A percentile compares a stretch with the other conserved stretches of the same genome.
Evolutionary conservation across 2,329 filamentous ascomycete genomes (phyloP).

Genomic region (Fusarium secorum): DNA sequence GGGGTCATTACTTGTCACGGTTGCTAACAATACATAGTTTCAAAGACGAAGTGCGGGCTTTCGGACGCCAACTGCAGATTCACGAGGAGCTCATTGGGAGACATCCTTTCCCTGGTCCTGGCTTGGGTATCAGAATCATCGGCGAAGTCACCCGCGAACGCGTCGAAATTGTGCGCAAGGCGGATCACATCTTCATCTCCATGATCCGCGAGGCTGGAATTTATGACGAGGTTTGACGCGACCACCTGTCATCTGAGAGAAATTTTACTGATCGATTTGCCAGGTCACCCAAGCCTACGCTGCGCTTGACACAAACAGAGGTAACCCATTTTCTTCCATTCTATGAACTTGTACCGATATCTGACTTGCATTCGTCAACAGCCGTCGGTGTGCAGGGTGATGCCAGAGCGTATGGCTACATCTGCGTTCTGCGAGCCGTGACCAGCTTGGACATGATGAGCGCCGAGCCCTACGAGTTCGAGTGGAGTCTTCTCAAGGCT

Average conservation of each 20-base stretch:
- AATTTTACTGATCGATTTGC: not conserved
- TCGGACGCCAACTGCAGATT: slow-evolving; percentile 46
- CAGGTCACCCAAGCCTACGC: slow-evolving; percentile 43
- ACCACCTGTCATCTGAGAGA: slow-evolving; percentile 1
- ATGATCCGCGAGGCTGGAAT: slow-evolving; percentile 74
- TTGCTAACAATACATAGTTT: slow-evolving; percentile 53
- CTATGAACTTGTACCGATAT: not conserved
- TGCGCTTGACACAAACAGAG: slow-evolving; percentile 36
- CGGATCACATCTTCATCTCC: slow-evolving; percentile 77
- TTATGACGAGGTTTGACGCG: slow-evolving; percentile 48
- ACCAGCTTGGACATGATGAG: slow-evolving; percentile 68
- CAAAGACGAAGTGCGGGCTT: slow-evolving; percentile 73
- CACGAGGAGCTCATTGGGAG: slow-evolving; percentile 46
- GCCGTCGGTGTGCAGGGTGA: slow-evolving; percentile 48
- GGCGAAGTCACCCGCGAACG: slow-evolving; percentile 76
- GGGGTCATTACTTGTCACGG: not conserved
- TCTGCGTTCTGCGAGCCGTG: slow-evolving; percentile 49
- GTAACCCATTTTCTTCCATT: not conserved
- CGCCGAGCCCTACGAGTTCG: slow-evolving; percentile 56
- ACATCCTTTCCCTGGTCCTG: slow-evolving; percentile 73
- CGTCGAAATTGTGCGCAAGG: slow-evolving; percentile 74
- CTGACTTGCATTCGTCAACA: slow-evolving; percentile 18
- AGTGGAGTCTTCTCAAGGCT: slow-evolving; percentile 14
- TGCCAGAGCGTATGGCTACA: not conserved
- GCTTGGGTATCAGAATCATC: not conserved